Evolutionary conservation across 148 eudicot species (phyloP).

Genomic region (Rhododendron kiyosumense): DNA sequence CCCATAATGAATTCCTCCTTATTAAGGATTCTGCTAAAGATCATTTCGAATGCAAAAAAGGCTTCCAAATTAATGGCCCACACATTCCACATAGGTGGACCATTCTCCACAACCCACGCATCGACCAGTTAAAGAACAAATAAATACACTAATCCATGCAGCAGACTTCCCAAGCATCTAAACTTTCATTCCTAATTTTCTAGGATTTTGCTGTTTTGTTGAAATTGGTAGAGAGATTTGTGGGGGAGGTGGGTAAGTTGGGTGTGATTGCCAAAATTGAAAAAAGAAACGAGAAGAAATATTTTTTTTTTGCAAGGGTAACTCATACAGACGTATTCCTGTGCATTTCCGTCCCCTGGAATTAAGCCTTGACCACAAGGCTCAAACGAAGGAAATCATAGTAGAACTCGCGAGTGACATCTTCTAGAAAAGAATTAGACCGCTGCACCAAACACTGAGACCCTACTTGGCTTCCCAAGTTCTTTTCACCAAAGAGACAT

Average conservation of each 20-base stretch:
- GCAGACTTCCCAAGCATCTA: neutral
- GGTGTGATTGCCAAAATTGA: neutral
- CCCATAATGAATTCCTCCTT: neutral
- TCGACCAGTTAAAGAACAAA: neutral
- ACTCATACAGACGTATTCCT: neutral
- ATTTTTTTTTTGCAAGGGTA: neutral
- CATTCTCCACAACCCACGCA: neutral
- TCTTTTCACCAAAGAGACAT: neutral
- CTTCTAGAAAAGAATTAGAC: neutral
- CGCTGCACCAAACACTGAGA: neutral
- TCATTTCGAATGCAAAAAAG: neutral
- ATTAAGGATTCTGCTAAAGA: neutral
- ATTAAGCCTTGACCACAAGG: too few species aligned
- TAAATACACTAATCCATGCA: neutral
- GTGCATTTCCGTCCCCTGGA: neutral
- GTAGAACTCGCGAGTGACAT: neutral
- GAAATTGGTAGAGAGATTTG: neutral
- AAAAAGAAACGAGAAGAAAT: neutral
- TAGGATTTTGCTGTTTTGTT: neutral
- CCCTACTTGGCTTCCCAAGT: neutral
- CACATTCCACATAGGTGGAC: too few species aligned
- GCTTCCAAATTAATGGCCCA: neutral
- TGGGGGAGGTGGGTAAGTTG: neutral
- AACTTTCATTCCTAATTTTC: neutral
- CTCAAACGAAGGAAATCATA: too few species aligned